Evolutionary conservation across 305 asterid genomes (phyloP), one percentile per base, ranked within the genome.

Genomic region (Lippia alba): DNA sequence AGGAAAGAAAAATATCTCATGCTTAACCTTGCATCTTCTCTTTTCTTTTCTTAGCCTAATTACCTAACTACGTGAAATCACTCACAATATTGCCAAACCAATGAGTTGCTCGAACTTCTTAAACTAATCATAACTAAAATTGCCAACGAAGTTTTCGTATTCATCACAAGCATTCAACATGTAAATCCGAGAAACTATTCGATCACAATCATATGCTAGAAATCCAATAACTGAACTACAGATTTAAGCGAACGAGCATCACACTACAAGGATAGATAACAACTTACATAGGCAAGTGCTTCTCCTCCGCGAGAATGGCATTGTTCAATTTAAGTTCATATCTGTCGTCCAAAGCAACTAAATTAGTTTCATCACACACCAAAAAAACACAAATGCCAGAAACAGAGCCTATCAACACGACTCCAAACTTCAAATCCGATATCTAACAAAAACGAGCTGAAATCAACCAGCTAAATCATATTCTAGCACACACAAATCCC

Each of bases 261-360:
- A 18, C 32, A 32, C 6, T 45, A 56, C 6, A 40, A 24, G 17
- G 12, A 6, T 30, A 15, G 16, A 44, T 5, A 49, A 64, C 6
- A 17, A 81, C 98, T 85, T 77, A 93, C 98, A 91, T 77, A 9
- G 96, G 91, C 76, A 87, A 58, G 87, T 93, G 98, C 74, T 93
- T 93, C 6, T 93, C 98, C 86, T 91, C 97, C 0, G 98, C 98
- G 15, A 93, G 96, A 62, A 93, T 93, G 12, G 98, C 98, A 83
- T 91, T 80, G 85, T 93, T 91, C 79, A 72, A 49, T 70, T 84
- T 83, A 50, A 93, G 62, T 36, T 85, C 96, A 59, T 84, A 93
- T 51, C 98, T 93, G 84, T n/a, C 60, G 58, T 39, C 32, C 40
- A 74, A 65, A 57, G 4, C 57, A 51, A 65, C 7, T 24, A 61